Conservation (phyloP, 179 eudicot species). For the Sideroxylon spinosum region DNA sequence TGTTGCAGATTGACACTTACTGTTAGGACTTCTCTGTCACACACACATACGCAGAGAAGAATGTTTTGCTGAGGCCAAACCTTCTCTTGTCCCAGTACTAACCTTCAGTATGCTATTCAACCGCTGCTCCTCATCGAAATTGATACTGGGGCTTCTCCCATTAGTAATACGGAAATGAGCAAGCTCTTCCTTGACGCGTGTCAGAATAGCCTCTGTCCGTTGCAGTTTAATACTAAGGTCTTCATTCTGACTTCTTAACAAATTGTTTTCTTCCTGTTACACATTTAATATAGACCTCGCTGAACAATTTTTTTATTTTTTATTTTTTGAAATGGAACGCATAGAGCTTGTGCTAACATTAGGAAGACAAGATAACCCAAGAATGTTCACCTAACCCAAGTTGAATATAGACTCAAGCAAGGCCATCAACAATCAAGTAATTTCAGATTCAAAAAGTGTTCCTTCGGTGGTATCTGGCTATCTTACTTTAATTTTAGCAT, state of each 20-base stretch:
- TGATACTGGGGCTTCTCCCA: constrained; percentile 41
- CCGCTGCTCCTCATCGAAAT: constrained; percentile 55
- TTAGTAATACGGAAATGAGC: constrained; percentile 41
- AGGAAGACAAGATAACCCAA: neutral
- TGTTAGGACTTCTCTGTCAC: constrained; percentile 5
- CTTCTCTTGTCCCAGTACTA: constrained; percentile 7
- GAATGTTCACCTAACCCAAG: neutral
- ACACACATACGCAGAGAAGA: neutral
- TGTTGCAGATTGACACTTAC: constrained; percentile 21
- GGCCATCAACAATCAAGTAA: neutral
- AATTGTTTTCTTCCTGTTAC: constrained; percentile 87
- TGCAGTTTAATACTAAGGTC: constrained; percentile 56
- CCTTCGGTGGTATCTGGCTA: constrained; percentile 24
- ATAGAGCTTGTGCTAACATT: neutral
- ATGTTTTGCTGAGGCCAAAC: constrained; percentile 7
- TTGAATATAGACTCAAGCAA: neutral
- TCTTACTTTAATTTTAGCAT: constrained; percentile 88
- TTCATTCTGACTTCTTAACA: constrained; percentile 63
- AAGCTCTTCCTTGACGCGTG: constrained; percentile 55
- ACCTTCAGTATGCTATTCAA: constrained; percentile 59
- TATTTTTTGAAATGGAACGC: neutral
- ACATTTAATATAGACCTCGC: constrained; percentile 16
- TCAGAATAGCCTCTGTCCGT: constrained; percentile 45
- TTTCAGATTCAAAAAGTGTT: neutral
- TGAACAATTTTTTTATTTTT: neutral